Evolutionary conservation across 75 land plant species (phyloP).

Genomic region (Larix kaempferi): DNA sequence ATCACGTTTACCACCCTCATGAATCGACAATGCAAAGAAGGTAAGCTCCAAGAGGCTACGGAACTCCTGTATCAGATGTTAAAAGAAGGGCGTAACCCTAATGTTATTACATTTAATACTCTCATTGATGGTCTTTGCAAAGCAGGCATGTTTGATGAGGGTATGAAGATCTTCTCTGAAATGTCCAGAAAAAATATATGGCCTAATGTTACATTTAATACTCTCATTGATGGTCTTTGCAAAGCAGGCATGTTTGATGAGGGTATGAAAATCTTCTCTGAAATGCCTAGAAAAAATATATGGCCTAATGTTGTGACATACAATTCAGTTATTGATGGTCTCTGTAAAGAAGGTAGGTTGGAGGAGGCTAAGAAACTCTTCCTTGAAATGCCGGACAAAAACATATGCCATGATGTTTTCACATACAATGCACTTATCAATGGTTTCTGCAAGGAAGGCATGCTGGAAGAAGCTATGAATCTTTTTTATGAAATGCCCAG

Average conservation of each 20-base stretch:
- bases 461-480: not conserved
- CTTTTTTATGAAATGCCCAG: constrained; percentile 1
- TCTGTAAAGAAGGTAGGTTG: constrained; percentile 36
- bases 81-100: constrained; percentile 18
- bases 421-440: constrained; percentile 7
- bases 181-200: constrained; percentile 25
- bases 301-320: constrained; percentile 35
- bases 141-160: constrained; percentile 30
- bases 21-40: constrained; percentile 33
- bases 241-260: constrained; percentile 36
- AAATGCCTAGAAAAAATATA: constrained; percentile 24
- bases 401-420: not conserved
- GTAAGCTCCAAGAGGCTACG: constrained; percentile 24
- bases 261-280: constrained; percentile 26
- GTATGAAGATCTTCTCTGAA: constrained; percentile 18
- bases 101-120: constrained; percentile 26
- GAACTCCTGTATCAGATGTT: constrained; percentile 26
- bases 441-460: not conserved
- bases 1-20: constrained; percentile 31
- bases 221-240: constrained; percentile 36
- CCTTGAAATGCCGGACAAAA: constrained; percentile 8
- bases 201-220: constrained; percentile 38
- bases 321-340: constrained; percentile 35
- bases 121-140: constrained; percentile 47
- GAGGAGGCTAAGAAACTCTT: constrained; percentile 31